These are phyloP conservation scores for Botrytis aclada DNA, from an alignment of 2,329 filamentous ascomycete genomes.

Conservation along the genomic window DNA sequence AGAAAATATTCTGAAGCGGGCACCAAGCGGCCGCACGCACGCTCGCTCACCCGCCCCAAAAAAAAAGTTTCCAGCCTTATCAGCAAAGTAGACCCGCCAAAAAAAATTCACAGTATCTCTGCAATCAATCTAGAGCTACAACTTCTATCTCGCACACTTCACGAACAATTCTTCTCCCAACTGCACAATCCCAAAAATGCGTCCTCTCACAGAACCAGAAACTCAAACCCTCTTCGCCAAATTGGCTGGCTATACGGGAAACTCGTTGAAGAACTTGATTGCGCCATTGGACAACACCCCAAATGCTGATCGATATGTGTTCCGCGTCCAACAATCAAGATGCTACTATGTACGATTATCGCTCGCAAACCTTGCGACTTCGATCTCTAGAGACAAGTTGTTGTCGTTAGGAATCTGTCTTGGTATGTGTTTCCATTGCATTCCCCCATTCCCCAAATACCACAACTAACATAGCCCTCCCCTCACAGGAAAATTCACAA, in stretches of 20 bases:
- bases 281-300: constrained; percentile 65
- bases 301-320: constrained; percentile 76
- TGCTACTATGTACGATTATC: constrained; percentile 92
- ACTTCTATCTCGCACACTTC: constrained; percentile 6
- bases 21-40: background rate
- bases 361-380: constrained; percentile 87
- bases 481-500: constrained; percentile 79
- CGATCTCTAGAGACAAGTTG: constrained; percentile 75
- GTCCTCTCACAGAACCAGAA: constrained; percentile 75
- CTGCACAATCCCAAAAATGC: constrained; percentile 51
- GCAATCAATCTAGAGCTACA: constrained; percentile 15
- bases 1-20: constrained; percentile 27
- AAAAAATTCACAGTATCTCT: constrained; percentile 30
- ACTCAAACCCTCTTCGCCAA: constrained; percentile 84
- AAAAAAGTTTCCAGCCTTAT: constrained; percentile 17
- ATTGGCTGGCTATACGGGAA: constrained; percentile 89
- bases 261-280: constrained; percentile 80
- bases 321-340: constrained; percentile 75
- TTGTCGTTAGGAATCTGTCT: constrained; percentile 87
- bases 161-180: constrained; percentile 9
- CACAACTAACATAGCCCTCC: constrained; percentile 22
- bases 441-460: background rate
- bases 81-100: constrained; percentile 12
- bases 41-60: background rate
- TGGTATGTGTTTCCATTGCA: constrained; percentile 41